Evolutionary conservation across 2,329 filamentous ascomycete species (phyloP).

Genomic region (Venturia pyrina): DNA sequence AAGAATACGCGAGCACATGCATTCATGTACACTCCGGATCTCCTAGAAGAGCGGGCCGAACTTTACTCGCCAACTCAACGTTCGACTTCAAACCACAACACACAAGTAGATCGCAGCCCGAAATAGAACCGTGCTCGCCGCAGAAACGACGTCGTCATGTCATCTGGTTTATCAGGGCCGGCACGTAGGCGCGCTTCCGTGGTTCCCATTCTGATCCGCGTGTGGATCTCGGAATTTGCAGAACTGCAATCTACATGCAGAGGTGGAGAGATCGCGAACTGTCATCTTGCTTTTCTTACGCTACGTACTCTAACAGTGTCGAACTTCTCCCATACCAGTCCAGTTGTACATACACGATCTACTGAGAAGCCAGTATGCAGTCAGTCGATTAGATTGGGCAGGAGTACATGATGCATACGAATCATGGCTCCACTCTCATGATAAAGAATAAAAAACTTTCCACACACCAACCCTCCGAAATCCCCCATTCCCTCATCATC

Average conservation of each 20-base stretch:
- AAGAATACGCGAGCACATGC: not conserved
- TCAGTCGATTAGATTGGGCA: not conserved
- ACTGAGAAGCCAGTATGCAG: not conserved
- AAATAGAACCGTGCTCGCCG: not conserved
- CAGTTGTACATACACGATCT: not conserved
- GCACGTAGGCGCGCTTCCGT: constrained; percentile 1
- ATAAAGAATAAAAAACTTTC: not conserved
- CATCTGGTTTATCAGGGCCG: not conserved
- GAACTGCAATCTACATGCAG: not conserved
- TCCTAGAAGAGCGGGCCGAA: not conserved
- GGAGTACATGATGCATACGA: not conserved
- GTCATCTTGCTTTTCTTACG: not conserved
- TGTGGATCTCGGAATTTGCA: not conserved
- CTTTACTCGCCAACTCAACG: not conserved
- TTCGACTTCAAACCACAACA: not conserved
- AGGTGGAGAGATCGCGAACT: not conserved
- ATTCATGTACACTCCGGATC: not conserved
- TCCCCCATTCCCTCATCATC: not conserved
- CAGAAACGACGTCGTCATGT: not conserved
- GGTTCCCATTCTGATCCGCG: not conserved
- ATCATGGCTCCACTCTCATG: not conserved
- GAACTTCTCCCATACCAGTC: not conserved
- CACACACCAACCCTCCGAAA: not conserved
- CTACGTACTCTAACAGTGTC: not conserved
- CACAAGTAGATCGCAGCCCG: not conserved